phyloP scores from a whole-genome alignment of 202 grass and related monocot species.

The Panicum virgatum region DNA sequence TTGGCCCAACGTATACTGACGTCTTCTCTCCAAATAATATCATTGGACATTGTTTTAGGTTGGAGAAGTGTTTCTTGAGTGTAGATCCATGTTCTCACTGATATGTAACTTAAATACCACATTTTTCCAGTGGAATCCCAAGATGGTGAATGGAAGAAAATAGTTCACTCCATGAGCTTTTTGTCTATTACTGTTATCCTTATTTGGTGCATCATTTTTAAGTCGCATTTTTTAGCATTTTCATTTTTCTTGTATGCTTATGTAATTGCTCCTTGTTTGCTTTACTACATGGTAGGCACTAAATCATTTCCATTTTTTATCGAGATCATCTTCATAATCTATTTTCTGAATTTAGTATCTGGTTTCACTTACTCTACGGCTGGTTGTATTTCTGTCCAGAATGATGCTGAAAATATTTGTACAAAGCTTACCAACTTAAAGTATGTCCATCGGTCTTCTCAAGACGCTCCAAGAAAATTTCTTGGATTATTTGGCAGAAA shows the following conservation, averaged over 20 bases:
- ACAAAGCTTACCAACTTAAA: slow-evolving; percentile 72
- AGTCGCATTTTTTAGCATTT: slow-evolving; percentile 11
- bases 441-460: slow-evolving; percentile 40
- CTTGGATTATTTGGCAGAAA: slow-evolving; percentile 72
- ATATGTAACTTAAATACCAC: background rate
- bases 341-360: slow-evolving; percentile 30
- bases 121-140: background rate
- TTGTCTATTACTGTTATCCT: background rate
- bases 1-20: background rate
- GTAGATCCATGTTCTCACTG: background rate
- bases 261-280: background rate
- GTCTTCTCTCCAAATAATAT: background rate
- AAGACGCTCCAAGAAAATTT: slow-evolving; percentile 47
- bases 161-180: background rate
- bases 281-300: background rate
- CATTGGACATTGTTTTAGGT: background rate
- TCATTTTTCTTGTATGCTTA: background rate
- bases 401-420: slow-evolving; percentile 76
- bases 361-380: slow-evolving; percentile 10
- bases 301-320: background rate
- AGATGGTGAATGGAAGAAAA: background rate
- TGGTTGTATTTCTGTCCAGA: slow-evolving; percentile 59
- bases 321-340: slow-evolving; percentile 8
- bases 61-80: slow-evolving; percentile 15
- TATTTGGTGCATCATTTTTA: background rate